Conservation (phyloP, 345 rosid genomes). For the Syzygium aqueum region DNA sequence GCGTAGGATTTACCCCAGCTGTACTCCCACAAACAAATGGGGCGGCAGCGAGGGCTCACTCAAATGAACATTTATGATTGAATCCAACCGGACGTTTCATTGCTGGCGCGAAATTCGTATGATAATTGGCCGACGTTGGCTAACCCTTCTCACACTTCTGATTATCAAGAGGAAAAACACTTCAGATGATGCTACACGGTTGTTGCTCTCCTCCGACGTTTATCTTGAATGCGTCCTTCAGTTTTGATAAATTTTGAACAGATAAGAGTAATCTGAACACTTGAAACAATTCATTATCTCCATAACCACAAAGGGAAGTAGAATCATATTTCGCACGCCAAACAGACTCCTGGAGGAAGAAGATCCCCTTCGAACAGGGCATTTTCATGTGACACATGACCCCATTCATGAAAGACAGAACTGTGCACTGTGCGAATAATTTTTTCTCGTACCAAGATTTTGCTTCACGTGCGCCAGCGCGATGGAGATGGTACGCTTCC, state of each 20-base stretch:
- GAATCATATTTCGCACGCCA: not conserved
- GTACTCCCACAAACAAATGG: not conserved
- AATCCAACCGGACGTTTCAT: rapidly evolving
- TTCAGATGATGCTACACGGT: not conserved
- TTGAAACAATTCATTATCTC: not conserved
- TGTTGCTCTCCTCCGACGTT: not conserved
- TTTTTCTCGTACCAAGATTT: not conserved
- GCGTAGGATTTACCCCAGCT: not conserved
- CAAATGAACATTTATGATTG: rapidly evolving
- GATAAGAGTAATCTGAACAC: not conserved
- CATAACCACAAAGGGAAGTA: not conserved
- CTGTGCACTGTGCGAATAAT: not conserved
- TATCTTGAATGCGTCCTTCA: not conserved
- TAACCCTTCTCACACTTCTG: not conserved
- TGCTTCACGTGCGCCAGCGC: not conserved
- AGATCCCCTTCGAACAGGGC: not conserved
- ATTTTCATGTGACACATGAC: not conserved
- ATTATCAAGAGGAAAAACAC: not conserved
- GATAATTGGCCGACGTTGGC: not conserved
- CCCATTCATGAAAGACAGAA: not conserved
- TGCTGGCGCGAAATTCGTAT: rapidly evolving
- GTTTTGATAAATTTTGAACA: not conserved
- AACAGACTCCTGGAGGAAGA: not conserved
- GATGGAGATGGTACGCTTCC: not conserved
- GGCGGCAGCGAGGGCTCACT: not conserved